Conservation (phyloP, 768 basidiomycete genomes). For the Coprinopsis sp. region DNA sequence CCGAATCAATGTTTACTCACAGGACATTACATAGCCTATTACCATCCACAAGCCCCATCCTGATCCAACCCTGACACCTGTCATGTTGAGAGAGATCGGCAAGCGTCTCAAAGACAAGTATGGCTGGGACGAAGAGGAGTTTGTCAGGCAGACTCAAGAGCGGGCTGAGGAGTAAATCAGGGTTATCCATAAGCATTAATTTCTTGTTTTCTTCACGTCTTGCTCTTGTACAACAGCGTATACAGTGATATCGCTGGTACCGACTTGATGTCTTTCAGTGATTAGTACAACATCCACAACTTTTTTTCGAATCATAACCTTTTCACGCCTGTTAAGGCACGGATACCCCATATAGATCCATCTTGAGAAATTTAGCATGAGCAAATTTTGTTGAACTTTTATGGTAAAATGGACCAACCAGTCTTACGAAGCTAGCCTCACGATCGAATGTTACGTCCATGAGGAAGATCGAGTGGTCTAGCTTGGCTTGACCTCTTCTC, state of each 20-base stretch:
- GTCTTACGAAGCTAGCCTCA: slow-evolving; percentile 70
- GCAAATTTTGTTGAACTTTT: not conserved
- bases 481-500: too few species aligned
- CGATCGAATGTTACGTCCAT: too few species aligned
- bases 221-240: too few species aligned
- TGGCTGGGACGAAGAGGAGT: slow-evolving; percentile 57
- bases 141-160: slow-evolving; percentile 21
- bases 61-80: slow-evolving; percentile 54
- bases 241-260: too few species aligned
- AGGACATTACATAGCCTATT: slow-evolving; percentile 46
- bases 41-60: slow-evolving; percentile 81
- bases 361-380: slow-evolving; percentile 3
- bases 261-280: not conserved
- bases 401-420: slow-evolving; percentile 46
- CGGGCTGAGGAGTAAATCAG: slow-evolving; percentile 3
- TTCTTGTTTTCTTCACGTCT: too few species aligned
- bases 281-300: not conserved
- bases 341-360: slow-evolving; percentile 18
- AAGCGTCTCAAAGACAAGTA: slow-evolving; percentile 59
- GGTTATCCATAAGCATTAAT: not conserved
- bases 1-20: not conserved
- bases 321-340: slow-evolving; percentile 3
- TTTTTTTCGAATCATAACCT: not conserved
- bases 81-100: slow-evolving; percentile 47
- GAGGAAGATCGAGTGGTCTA: too few species aligned